These are phyloP conservation scores for Colletotrichum magnum DNA, from an alignment of 2,329 filamentous ascomycete species.

Conservation along the genomic window DNA sequence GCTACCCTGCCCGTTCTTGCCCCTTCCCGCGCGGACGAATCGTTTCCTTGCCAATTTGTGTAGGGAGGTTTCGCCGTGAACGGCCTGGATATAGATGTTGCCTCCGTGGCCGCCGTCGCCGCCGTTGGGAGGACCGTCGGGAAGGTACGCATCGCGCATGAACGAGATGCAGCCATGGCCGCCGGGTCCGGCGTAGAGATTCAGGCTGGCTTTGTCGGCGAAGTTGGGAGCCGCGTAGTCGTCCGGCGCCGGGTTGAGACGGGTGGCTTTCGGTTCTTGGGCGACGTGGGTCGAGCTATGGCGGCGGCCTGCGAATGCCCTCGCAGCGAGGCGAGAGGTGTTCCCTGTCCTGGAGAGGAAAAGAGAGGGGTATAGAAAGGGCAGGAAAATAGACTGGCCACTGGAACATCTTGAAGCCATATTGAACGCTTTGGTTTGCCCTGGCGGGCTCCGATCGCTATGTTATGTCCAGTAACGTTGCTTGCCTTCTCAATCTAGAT, in stretches of 20 bases:
- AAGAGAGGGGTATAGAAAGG: conserved; percentile 67
- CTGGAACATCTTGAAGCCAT: conserved; percentile 60
- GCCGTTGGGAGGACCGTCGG: conserved; percentile 92
- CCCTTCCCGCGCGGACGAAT: conserved; percentile 80
- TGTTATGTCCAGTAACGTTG: background rate
- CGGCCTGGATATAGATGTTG: conserved; percentile 93
- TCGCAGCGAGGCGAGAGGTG: conserved; percentile 44
- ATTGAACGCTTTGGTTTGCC: conserved; percentile 14
- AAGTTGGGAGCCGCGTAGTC: conserved; percentile 90
- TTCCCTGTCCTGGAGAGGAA: conserved; percentile 49
- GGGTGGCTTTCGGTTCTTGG: conserved; percentile 53
- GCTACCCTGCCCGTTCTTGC: conserved; percentile 84
- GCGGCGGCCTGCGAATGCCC: conserved; percentile 40
- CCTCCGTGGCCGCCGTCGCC: conserved; percentile 94
- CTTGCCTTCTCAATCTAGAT: too few relatives aligned
- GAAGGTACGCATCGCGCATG: conserved; percentile 89
- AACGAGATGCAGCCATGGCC: conserved; percentile 97
- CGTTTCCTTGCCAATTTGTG: conserved; percentile 89
- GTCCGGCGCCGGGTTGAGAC: conserved; percentile 85
- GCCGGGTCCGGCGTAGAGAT: conserved; percentile 82
- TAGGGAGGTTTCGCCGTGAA: conserved; percentile 90
- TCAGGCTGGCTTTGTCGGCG: conserved; percentile 86
- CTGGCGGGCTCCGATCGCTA: background rate
- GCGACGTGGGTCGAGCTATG: conserved; percentile 41
- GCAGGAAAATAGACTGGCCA: conserved; percentile 54